Base-by-base conservation (phyloP, 2,329 filamentous ascomycete genomes). In the Knoxdaviesia proteae region DNA sequence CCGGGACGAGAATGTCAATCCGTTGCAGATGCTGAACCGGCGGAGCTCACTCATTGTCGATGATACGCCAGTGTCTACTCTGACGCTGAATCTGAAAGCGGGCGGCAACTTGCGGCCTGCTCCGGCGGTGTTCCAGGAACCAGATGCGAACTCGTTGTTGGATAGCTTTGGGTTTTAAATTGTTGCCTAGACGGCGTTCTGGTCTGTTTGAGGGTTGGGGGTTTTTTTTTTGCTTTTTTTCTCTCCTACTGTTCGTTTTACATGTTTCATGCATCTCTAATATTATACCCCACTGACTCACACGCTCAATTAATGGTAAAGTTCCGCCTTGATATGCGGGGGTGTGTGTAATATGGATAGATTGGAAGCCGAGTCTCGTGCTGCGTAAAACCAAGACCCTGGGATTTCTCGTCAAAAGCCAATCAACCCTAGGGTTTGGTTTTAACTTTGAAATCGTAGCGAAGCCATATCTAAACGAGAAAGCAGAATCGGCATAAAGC, bases 121-220 rank as follows among this genome's bases (percentile, higher is more conserved):
- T 10, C 76, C 84, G 1, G 84, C 80, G 20, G 76, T 79, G 48
- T 96, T 96, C 56, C 71, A 92, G 51, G 90, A 98, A 58, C 90
- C 90, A n/a, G 86, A 93, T 61, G 71, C 82, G 32, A 84, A 74
- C 56, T 88, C 84, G 46, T 61, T 98, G 54, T 65, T 96, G 51
- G 88, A 96, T 64, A 87, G 74, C 56, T 96, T 96, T 68, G 88
- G 88, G 1, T 90, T 96, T 55, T 96, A 51, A 51, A 29, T 9
- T 39, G n/a, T 32, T 10, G 31, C n/a, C 40, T 42, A 11, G 9
- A 20, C 6, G 32, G n/a, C 10, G 36, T 32, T 1, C 29, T 20
- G 30, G 33, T 38, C 6, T 38, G n/a, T 38, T 10, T 40, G 20
- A 11, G 9, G 32, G 32, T n/a, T 7, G 32, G 29, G 38, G 7